Evolutionary conservation across 2,329 filamentous ascomycete species (phyloP).

Genomic region (Colletotrichum lindemuthianum): DNA sequence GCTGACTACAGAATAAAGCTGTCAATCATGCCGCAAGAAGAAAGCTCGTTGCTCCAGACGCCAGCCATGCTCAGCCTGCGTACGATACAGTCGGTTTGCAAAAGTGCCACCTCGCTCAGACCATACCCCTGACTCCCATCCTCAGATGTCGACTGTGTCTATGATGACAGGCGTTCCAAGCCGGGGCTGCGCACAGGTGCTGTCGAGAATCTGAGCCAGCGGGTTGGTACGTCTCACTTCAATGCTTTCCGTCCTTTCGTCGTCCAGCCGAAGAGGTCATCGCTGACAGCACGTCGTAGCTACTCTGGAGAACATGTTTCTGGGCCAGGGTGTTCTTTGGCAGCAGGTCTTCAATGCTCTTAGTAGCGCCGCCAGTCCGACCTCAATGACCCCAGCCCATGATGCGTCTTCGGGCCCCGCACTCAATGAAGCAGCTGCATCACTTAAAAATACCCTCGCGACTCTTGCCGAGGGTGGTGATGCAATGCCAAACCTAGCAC

Average conservation of each 20-base stretch:
- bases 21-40: slow-evolving; percentile 55
- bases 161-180: slow-evolving; percentile 46
- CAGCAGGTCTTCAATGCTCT: slow-evolving; percentile 45
- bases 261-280: slow-evolving; percentile 11
- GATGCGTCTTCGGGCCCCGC: slow-evolving; percentile 13
- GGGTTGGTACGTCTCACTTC: slow-evolving; percentile 29
- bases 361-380: neutral
- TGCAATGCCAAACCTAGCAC: slow-evolving; percentile 15
- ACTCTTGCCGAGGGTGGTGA: slow-evolving; percentile 32
- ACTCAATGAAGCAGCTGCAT: slow-evolving; percentile 37
- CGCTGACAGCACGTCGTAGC: slow-evolving; percentile 8
- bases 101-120: neutral
- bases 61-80: slow-evolving; percentile 55
- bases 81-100: slow-evolving; percentile 42
- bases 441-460: slow-evolving; percentile 38
- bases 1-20: slow-evolving; percentile 36
- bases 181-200: slow-evolving; percentile 48
- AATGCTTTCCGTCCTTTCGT: neutral
- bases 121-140: neutral
- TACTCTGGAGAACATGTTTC: slow-evolving; percentile 50
- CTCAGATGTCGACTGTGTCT: slow-evolving; percentile 44
- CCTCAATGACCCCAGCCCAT: slow-evolving; percentile 2
- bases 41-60: slow-evolving; percentile 55
- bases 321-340: slow-evolving; percentile 49
- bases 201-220: slow-evolving; percentile 47